Evolutionary conservation across 768 basidiomycete genomes (phyloP), one percentile per base, ranked within the genome.

Genomic region (Jaapia argillacea): DNA sequence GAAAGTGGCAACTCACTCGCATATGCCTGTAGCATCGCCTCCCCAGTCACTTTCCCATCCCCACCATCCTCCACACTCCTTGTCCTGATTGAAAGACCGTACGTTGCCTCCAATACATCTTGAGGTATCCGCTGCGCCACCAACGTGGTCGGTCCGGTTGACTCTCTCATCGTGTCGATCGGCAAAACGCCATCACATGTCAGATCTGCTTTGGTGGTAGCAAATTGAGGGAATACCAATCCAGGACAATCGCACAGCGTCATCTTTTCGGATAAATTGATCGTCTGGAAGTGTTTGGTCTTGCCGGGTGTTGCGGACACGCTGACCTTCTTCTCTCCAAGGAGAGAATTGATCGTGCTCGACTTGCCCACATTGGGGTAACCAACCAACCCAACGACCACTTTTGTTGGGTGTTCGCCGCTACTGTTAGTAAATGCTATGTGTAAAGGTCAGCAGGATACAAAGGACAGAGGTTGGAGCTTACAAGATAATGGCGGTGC

Each of bases 341-440:
- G 71, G 5, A 99, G 72, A 4, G 94, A 86, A 59, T 99, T 99
- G 55, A 99, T 93, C 4, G 96, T 92, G 48, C 90, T 93, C 0
- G 94, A 98, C 64, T 99, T 99, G 13, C 96, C 96, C 20, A 97
- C 94, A 56, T 99, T 99, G 0, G 96, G 96, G 58, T 99, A 98
- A 23, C 96, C 96, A 33, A 99, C 96, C 12, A 99, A 77, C 24
- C 91, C 91, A 28, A 96, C 79, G 4, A 81, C 77, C 3, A 89
- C 69, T 57, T 77, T 89, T 21, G 67, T 59, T 1, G 81, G 77
- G 6, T 67, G 58, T 38, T 76, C 67, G n/a, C 80, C 76, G 14
- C 67, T 68, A 0, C 71, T 54, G 47, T 78, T 75, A 10, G 66
- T 58, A 53, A 89, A 90, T 26, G 58, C 86, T 90, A 47, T 16